Evolutionary conservation across 2,329 filamentous ascomycete species (phyloP).

Genomic region (Bertia moriformis): DNA sequence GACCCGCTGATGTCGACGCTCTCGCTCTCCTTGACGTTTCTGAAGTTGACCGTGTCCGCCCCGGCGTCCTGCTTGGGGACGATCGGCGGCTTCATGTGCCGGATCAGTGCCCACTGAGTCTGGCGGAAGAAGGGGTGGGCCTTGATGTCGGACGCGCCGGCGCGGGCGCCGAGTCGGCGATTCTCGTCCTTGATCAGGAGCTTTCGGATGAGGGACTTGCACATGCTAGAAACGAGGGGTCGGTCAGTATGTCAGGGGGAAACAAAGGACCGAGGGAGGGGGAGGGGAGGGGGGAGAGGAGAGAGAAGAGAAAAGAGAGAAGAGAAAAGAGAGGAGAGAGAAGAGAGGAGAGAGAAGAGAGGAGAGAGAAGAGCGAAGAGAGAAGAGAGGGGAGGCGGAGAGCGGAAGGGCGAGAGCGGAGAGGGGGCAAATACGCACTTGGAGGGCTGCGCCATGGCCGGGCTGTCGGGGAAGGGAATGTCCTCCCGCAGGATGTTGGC

Average conservation of each 20-base stretch:
- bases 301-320: neutral
- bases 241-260: slow-evolving; percentile 14
- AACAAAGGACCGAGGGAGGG: neutral
- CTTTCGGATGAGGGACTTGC: slow-evolving; percentile 92
- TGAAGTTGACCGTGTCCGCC: slow-evolving; percentile 90
- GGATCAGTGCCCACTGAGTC: slow-evolving; percentile 90
- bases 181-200: slow-evolving; percentile 96
- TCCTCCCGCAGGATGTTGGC: slow-evolving; percentile 93
- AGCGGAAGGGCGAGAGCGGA: too few relatives aligned
- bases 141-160: slow-evolving; percentile 94
- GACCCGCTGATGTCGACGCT: slow-evolving; percentile 72
- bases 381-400: too few relatives aligned
- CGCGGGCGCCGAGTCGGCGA: slow-evolving; percentile 77
- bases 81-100: slow-evolving; percentile 96
- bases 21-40: slow-evolving; percentile 92
- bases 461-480: slow-evolving; percentile 85
- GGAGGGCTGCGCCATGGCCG: too few relatives aligned
- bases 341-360: slow-evolving; percentile 1
- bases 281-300: slow-evolving; percentile 2
- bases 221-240: slow-evolving; percentile 51
- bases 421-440: too few relatives aligned
- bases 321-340: neutral
- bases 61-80: slow-evolving; percentile 80
- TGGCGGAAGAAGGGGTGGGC: slow-evolving; percentile 88
- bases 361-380: slow-evolving; percentile 66